A percentile compares a stretch with the other conserved stretches of the same genome.
These are phyloP conservation scores for Saturnispora mendoncae DNA, from an alignment of 805 yeast genomes.

Conservation along the genomic window DNA sequence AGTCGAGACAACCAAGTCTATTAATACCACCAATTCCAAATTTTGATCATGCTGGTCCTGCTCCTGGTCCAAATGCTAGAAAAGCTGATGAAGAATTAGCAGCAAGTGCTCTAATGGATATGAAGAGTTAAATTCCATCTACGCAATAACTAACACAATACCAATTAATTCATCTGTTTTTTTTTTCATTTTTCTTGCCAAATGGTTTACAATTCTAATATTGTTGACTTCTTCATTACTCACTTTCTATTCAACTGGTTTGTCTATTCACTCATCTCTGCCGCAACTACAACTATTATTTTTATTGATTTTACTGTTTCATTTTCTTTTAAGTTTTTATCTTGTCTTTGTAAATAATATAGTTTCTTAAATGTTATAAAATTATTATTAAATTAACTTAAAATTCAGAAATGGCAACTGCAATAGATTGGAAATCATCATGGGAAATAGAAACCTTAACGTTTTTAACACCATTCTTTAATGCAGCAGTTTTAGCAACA, in stretches of 20 bases:
- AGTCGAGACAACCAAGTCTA: conserved; percentile 18
- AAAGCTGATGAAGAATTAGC: conserved; percentile 29
- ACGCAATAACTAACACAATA: background rate
- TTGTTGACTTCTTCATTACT: no score
- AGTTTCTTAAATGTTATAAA: background rate
- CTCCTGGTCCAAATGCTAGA: conserved; percentile 8
- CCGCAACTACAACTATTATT: no score
- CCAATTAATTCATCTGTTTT: background rate
- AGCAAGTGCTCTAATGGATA: conserved; percentile 29
- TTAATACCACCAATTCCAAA: conserved; percentile 18
- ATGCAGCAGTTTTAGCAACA: conserved; percentile 66
- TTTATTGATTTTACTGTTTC: no score
- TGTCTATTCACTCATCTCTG: no score
- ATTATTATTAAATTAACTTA: conserved; percentile 18
- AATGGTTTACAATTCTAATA: no score
- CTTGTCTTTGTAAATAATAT: background rate
- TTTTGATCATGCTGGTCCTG: conserved; percentile 3
- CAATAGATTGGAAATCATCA: conserved; percentile 94
- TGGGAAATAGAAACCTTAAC: conserved; percentile 91
- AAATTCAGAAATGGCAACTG: conserved; percentile 77
- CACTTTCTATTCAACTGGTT: no score
- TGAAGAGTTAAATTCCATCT: conserved; percentile 16
- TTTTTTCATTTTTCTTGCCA: background rate
- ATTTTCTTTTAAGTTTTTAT: no score
- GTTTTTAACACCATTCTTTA: conserved; percentile 52